Evolutionary conservation across 225 moss, liverwort and hornwort species (phyloP), one percentile per base, ranked within the genome.

Genomic region (Sphagnum tenellum): DNA sequence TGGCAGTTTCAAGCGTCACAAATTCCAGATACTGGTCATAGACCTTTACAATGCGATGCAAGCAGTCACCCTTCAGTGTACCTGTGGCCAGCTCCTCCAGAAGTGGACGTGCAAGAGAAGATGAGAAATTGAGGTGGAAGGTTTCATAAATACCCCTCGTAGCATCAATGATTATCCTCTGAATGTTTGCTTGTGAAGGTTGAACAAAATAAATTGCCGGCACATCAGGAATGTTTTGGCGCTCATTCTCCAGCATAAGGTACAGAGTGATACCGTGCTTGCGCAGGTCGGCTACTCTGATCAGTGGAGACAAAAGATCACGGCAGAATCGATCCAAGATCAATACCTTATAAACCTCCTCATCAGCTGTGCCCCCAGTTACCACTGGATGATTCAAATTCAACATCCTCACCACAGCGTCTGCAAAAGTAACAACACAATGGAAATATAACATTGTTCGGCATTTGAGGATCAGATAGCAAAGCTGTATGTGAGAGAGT

Each of bases 371-470:
- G 8, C 90, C 93, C 54, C 96, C 96, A 14, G 86, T 89, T 12
- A 76, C 70, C 5, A 98, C 93, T 29, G 96, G 93, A 47, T 98
- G 93, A 70, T 98, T 98, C 73, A 98, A 70, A 76, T 98, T 98
- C 68, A 98, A 77, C 96, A 98, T 98, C 64, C 96, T 90, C 67
- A 98, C 90, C 75, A 98, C 96, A 67, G 87, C 93, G 87, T 98
- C 96, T 98, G 87, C 55, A 77, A 44, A 63, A 48, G 66, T 7
- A 9, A 52, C 46, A 49, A 49, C 56, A 56, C 69, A 55, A 67
- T 64, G 5, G 14, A 29, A 54, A 14, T 48, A 48, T 3, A 51
- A 13, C 4, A 48, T 11, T 47, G 45, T 50, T 52, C 52, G 13
- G 51, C 50, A 52, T 13, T 51, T 47, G 7, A 47, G 47, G 4